Evolutionary conservation across 768 basidiomycete species (phyloP), one percentile per base, ranked within the genome.

Genomic region (Lactarius evosmus): DNA sequence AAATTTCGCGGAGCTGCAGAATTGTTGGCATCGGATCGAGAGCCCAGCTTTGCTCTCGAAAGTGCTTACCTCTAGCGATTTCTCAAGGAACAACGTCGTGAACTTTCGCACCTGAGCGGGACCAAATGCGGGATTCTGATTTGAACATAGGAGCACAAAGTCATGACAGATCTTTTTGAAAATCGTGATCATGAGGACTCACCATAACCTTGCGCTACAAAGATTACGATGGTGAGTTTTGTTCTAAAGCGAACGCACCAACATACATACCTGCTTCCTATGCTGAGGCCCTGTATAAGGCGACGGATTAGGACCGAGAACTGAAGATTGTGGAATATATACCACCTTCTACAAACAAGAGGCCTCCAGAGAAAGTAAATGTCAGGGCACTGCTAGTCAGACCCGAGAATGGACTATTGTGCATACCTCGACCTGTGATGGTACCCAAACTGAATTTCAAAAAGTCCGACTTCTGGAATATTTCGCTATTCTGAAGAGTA

Each of bases 401-500:
- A 51, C 33, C 7, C 17, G 30, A 56, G 50, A 40, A 41, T 25
- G 30, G 11, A 32, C n/a, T 38, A 38, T 27, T 33, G 19, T 38
- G 4, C 59, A 25, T n/a, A 69, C 69, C 69, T 38, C 27, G 30
- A 44, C 70, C 70, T 2, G 64, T 60, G 17, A 70, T 6, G 14
- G 1, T 1, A 9, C 69, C 68, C 1, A 71, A 61, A 8, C 41
- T 56, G 14, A 54, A 51, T 32, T 56, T 54, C 17, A 68, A 25
- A 22, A 63, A 1, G 8, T 69, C 70, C 2, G 78, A 71, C 68
- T 79, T 80, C 16, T 71, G 74, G 56, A 71, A 75, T 49, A 66
- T 64, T 33, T 75, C 69, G 16, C 70, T 41, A 44, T 78, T 70
- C 7, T 66, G 58, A 9, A 79, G 67, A 38, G 79, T 70, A 56